Conservation (phyloP, 73 alveolate species). For the Uronychia setigera region DNA sequence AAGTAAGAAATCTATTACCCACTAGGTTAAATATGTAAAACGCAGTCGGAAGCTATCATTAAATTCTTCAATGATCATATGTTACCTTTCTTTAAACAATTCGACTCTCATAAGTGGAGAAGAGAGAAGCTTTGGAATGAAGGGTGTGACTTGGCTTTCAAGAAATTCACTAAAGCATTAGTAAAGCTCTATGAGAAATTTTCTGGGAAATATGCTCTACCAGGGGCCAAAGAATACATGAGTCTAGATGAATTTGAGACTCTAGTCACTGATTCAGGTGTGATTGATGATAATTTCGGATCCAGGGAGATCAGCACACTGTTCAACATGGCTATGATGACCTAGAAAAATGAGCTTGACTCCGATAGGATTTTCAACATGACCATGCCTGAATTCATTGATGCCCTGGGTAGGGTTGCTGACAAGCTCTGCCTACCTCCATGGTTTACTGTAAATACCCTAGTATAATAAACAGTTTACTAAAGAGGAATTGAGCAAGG, state of each 20-base stretch:
- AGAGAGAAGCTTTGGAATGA: slow-evolving; percentile 54
- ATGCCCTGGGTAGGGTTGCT: slow-evolving; percentile 59
- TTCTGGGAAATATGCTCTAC: slow-evolving; percentile 79
- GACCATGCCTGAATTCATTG: slow-evolving; percentile 54
- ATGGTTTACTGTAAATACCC: not conserved
- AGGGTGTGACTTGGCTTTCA: slow-evolving; percentile 53
- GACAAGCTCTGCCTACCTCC: slow-evolving; percentile 47
- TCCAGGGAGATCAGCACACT: slow-evolving; percentile 43
- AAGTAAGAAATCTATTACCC: slow-evolving; percentile 3
- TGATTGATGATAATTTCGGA: slow-evolving; percentile 54
- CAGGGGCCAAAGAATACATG: slow-evolving; percentile 79
- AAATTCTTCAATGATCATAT: slow-evolving; percentile 47
- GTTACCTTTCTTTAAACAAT: slow-evolving; percentile 13
- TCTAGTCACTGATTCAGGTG: slow-evolving; percentile 46
- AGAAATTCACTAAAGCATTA: slow-evolving; percentile 7
- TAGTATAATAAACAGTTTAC: slow-evolving; percentile 14
- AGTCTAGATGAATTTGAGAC: slow-evolving; percentile 73
- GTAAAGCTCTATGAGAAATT: slow-evolving; percentile 48
- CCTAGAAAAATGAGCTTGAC: slow-evolving; percentile 43
- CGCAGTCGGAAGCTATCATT: slow-evolving; percentile 39
- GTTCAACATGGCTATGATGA: slow-evolving; percentile 54
- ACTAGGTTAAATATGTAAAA: slow-evolving; percentile 1
- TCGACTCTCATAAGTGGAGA: slow-evolving; percentile 65
- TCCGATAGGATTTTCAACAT: slow-evolving; percentile 37
- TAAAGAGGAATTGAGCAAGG: not conserved